phyloP scores from a whole-genome alignment of 2,329 filamentous ascomycete species.

The Albophoma yamanashiensis region DNA sequence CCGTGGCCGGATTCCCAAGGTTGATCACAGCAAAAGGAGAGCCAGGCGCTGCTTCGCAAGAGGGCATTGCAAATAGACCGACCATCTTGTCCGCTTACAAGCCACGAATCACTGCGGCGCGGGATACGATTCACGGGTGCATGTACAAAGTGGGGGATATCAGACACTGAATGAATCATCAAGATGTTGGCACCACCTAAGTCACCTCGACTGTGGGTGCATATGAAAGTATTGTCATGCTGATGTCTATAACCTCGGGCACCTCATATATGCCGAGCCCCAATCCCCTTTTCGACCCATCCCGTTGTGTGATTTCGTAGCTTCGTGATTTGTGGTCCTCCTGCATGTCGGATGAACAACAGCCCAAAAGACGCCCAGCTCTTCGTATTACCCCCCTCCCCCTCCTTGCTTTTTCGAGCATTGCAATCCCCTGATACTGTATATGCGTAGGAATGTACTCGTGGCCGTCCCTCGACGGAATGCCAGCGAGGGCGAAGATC shows the following conservation, averaged over 20 bases:
- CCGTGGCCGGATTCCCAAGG: neutral
- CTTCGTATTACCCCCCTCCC: neutral
- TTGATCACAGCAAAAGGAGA: too few species aligned
- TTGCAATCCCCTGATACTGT: neutral
- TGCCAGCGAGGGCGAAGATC: neutral
- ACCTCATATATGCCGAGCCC: neutral
- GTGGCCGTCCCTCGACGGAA: neutral
- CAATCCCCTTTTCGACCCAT: neutral
- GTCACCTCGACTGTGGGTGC: neutral
- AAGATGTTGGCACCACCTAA: neutral
- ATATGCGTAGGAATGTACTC: neutral
- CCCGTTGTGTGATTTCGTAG: neutral
- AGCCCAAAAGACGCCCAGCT: neutral
- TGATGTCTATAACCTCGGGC: neutral
- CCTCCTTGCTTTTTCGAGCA: too few species aligned
- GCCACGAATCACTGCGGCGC: neutral
- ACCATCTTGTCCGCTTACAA: too few species aligned
- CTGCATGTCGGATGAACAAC: neutral
- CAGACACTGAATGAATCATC: neutral
- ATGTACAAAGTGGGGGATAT: neutral
- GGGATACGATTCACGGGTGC: neutral
- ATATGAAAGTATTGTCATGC: neutral
- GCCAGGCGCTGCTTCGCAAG: neutral
- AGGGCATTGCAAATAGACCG: neutral
- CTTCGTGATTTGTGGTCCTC: neutral